Evolutionary conservation across 179 eudicot genomes (phyloP), one percentile per base, ranked within the genome.

Genomic region (Monotropa hypopitys): DNA sequence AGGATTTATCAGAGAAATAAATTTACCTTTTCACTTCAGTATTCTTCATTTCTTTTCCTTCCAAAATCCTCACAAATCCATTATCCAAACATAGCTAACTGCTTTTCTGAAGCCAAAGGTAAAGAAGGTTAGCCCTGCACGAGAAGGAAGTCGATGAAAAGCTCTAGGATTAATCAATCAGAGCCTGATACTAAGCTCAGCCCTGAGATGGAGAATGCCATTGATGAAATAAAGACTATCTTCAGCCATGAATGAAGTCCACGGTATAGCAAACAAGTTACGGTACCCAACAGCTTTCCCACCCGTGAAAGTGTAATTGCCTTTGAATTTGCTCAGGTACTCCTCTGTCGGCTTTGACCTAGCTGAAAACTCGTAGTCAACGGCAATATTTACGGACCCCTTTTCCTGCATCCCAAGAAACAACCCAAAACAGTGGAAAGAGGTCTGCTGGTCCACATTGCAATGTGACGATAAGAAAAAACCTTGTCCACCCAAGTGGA

Each of bases 351-450:
- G 98, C 80, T 89, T 94, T 16, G 90, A 86, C 73, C 98, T 81
- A 3, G 97, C 97, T 0, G 97, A 85, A 80, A 94, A 94, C 78
- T 92, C 98, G 12, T 94, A 94, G 81, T 92, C 97, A 13, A 94
- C 98, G 0, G 96, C 88, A 65, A 94, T 89, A 32, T 87, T 76
- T 59, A 92, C 94, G 0, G 97, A 88, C 6, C 98, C 98, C 79
- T 94, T 94, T 62, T 94, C 97, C 77, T 94, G 98, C 98, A 94
- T 94, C 47, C 98, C 98, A 11, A 94, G 80, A 83, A 93, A 93
- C 42, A 93, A 82, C 72, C 98, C 98, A 26, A 93, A 93, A 74
- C 97, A 93, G 68, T 93, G 97, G 77, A 89, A 88, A 11, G 95
- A 88, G 89, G 91, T 92, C 76, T 90, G 98, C 73, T 92, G 98